phyloP scores from a whole-genome alignment of 2,329 filamentous ascomycete species.

The Blastomyces silverae region DNA sequence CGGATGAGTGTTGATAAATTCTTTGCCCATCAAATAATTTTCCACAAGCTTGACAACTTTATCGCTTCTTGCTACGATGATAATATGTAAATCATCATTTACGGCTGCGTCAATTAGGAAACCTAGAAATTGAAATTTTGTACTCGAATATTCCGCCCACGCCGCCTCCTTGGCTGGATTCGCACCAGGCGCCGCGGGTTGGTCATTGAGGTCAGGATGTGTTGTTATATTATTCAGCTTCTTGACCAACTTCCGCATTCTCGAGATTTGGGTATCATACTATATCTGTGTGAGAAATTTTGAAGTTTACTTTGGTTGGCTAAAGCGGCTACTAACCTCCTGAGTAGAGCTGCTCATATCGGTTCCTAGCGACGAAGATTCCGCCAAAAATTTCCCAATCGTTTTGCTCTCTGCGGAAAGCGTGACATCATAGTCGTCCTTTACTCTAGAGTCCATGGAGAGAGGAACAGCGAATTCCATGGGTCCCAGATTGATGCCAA shows the following conservation, averaged over 20 bases:
- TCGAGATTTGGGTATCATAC: conserved; percentile 26
- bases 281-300: conserved; percentile 23
- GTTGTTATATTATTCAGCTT: conserved; percentile 40
- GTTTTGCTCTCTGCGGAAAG: conserved; percentile 27
- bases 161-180: conserved; percentile 36
- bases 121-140: conserved; percentile 43
- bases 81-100: conserved; percentile 34
- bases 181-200: conserved; percentile 31
- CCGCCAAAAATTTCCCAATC: conserved; percentile 29
- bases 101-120: conserved; percentile 37
- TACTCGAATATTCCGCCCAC: conserved; percentile 44
- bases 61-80: conserved; percentile 35
- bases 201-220: conserved; percentile 42
- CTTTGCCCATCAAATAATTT: conserved; percentile 40
- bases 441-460: conserved; percentile 41
- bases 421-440: conserved; percentile 38
- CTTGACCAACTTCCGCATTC: conserved; percentile 32
- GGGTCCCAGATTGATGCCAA: conserved; percentile 34
- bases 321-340: conserved; percentile 8
- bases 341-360: neutral
- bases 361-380: neutral
- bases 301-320: neutral
- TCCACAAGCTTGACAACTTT: conserved; percentile 36
- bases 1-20: conserved; percentile 24
- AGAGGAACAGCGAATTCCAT: conserved; percentile 39